phyloP scores from a whole-genome alignment of 2,329 filamentous ascomycete genomes.

The Aspergillus ochraceus region DNA sequence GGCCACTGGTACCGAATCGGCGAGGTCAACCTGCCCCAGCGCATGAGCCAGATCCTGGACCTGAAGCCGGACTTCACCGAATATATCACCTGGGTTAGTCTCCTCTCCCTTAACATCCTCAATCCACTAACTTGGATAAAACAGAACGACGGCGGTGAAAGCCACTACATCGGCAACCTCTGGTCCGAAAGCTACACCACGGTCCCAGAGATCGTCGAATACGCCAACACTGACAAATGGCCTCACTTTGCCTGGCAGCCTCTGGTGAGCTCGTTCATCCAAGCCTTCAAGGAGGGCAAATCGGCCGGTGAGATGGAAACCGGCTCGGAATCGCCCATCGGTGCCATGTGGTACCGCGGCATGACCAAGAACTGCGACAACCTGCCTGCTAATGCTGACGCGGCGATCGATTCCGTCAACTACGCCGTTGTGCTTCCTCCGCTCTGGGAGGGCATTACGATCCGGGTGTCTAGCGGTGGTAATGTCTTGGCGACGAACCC shows the following conservation, averaged over 20 bases:
- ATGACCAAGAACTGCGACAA: background rate
- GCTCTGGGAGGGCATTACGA: background rate
- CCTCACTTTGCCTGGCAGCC: slow-evolving; percentile 37
- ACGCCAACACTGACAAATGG: slow-evolving; percentile 30
- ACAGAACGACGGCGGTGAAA: slow-evolving; percentile 40
- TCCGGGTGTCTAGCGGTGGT: background rate
- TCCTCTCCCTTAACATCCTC: background rate
- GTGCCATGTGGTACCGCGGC: slow-evolving; percentile 29
- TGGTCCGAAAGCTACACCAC: slow-evolving; percentile 35
- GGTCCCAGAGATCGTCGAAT: slow-evolving; percentile 21
- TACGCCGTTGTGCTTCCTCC: background rate
- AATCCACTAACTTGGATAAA: background rate
- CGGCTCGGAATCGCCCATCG: slow-evolving; percentile 19
- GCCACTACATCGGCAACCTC: slow-evolving; percentile 43
- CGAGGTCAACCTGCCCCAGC: slow-evolving; percentile 37
- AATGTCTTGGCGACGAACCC: background rate
- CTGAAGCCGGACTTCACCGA: slow-evolving; percentile 41
- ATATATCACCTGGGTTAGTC: slow-evolving; percentile 37
- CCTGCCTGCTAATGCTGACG: background rate
- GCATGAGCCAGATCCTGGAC: slow-evolving; percentile 29
- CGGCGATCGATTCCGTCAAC: background rate
- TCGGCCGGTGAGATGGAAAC: slow-evolving; percentile 17
- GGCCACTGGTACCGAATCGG: slow-evolving; percentile 33
- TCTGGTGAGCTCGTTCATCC: slow-evolving; percentile 37
- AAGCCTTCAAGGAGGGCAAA: slow-evolving; percentile 37